Base-by-base conservation (phyloP, 2,329 filamentous ascomycete species). In the Paecilomyces sp. region DNA sequence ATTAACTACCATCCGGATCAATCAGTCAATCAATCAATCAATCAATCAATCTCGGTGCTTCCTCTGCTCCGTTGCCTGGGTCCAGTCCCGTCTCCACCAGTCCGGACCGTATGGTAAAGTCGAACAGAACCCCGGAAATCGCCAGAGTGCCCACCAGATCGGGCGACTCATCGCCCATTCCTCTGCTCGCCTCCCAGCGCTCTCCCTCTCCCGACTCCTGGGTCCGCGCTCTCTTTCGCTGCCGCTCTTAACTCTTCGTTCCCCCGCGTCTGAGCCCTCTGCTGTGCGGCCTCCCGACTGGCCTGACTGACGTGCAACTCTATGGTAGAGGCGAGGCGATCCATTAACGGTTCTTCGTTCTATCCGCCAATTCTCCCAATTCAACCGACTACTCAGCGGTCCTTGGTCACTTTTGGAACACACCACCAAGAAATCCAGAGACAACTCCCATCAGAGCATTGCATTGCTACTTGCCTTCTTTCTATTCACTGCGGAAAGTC, bases 111-210 rank as follows among this genome's bases (percentile, higher is more conserved):
- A 28, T 6, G 25, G 25, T 28, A 28, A 28, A 28, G 25, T 28
- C 3, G 25, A 28, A 3, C 57, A 59, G 33, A 33, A 53, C 56
- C 59, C 59, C 59, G 57, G 51, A 30, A 53, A 30, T 11, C 28
- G 51, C 15, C 28, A 28, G 51, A 15, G 18, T 18, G n/a, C 15
- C 36, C 36, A 22, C n/a, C n/a, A 53, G 51, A 53, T 53, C 51
- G 25, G 11, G 51, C 51, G 51, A 53, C 22, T 53, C 51, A 25
- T 30, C 22, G 24, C 13, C 28, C 51, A 53, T 53, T 28, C 51
- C 51, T 53, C 51, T 30, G 4, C 22, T 25, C 51, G 51, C 51
- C 28, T n/a, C n/a, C 25, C 36, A 47, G n/a, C n/a, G 7, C 36
- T 47, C 36, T 47, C 13, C n/a, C 36, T 47, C 36, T 47, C 36